Evolutionary conservation across 306 rosid species (phyloP).

Genomic region (Quillaja saponaria): DNA sequence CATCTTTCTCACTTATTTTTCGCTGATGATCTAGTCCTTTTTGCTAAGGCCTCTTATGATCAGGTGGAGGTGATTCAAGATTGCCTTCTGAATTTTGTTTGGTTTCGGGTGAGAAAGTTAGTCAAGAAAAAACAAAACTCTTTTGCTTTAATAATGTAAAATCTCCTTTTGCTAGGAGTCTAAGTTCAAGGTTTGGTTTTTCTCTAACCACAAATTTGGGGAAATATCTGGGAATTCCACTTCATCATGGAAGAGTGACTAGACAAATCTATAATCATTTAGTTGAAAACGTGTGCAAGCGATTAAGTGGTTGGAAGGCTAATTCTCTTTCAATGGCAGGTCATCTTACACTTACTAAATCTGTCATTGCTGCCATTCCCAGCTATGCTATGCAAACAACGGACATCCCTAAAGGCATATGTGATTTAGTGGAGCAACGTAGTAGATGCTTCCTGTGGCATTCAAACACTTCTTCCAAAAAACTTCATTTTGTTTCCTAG

Average conservation of each 20-base stretch:
- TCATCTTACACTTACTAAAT: no score
- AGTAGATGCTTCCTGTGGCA: no score
- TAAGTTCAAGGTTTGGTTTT: background rate
- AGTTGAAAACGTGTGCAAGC: background rate
- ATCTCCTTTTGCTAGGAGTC: background rate
- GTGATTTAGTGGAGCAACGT: no score
- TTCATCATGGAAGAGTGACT: background rate
- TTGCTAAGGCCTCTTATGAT: background rate
- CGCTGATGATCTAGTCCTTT: background rate
- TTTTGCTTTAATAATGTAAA: background rate
- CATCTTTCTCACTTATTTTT: background rate
- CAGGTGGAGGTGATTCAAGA: background rate
- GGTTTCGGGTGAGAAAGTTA: background rate
- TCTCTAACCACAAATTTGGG: background rate
- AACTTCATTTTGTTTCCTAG: no score
- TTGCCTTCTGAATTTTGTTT: background rate
- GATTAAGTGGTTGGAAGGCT: background rate
- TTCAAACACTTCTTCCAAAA: no score
- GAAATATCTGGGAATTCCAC: background rate
- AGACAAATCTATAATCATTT: background rate
- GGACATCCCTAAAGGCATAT: no score
- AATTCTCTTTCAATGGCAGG: background rate
- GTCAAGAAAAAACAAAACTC: background rate
- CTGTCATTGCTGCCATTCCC: no score
- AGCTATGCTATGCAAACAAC: no score